These are phyloP conservation scores for Fusarium ramigenum DNA, from an alignment of 2,329 filamentous ascomycete species.

Conservation along the genomic window DNA sequence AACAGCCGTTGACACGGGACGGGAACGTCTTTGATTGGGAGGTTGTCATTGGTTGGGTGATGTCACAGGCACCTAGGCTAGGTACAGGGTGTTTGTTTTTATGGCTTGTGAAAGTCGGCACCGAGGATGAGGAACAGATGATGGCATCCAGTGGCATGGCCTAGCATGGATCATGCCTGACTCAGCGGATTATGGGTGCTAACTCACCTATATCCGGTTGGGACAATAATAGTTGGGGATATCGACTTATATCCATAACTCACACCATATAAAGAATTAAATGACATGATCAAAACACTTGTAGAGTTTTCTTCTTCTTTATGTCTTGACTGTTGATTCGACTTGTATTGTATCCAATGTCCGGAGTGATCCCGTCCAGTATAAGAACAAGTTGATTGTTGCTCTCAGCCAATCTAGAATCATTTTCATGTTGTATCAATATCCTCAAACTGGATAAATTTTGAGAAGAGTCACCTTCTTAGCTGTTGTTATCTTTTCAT, in stretches of 20 bases:
- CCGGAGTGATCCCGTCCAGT: background rate
- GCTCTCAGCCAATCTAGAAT: background rate
- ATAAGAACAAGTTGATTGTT: background rate
- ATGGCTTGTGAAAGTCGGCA: slow-evolving; percentile 42
- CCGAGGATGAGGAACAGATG: slow-evolving; percentile 13
- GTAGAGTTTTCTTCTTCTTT: background rate
- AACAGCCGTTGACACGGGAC: slow-evolving; percentile 24
- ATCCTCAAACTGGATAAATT: accelerated
- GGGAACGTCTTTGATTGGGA: slow-evolving; percentile 28
- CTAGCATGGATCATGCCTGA: background rate
- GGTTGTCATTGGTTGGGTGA: slow-evolving; percentile 33
- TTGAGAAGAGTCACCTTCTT: background rate
- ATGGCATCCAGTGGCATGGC: background rate
- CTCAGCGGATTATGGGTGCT: background rate
- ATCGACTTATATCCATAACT: background rate
- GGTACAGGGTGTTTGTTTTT: slow-evolving; percentile 11
- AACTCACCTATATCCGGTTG: background rate
- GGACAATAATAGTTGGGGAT: background rate
- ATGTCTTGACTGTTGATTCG: background rate
- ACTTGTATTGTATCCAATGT: background rate
- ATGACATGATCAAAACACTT: background rate
- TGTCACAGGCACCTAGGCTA: slow-evolving; percentile 24
- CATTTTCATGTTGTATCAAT: background rate
- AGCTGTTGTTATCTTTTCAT: too few species aligned
- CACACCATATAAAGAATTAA: background rate